phyloP scores from a whole-genome alignment of 2,329 filamentous ascomycete species.

The Beauveria bassiana region DNA sequence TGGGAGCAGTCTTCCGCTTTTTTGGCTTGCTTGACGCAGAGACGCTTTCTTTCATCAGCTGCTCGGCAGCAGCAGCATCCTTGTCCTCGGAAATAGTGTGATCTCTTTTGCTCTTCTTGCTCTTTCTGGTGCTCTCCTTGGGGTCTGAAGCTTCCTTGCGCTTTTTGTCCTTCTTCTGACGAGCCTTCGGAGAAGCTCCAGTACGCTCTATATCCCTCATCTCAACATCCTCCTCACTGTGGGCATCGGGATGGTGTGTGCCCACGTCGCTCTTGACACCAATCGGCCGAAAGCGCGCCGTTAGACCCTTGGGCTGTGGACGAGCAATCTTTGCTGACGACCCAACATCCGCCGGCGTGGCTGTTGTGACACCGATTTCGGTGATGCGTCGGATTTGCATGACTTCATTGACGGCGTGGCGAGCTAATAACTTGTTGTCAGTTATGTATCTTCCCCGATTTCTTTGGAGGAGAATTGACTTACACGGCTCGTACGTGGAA shows the following conservation, averaged over 20 bases:
- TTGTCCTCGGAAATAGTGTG: conserved; percentile 31
- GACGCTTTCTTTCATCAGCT: conserved; percentile 26
- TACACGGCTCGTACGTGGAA: conserved; percentile 47
- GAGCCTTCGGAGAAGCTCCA: conserved; percentile 14
- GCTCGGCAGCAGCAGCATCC: conserved; percentile 25
- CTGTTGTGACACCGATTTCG: conserved; percentile 34
- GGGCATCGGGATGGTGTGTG: conserved; percentile 30
- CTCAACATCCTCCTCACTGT: conserved; percentile 36
- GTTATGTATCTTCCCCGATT: background rate
- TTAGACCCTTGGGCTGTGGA: conserved; percentile 59
- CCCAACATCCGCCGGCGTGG: conserved; percentile 30
- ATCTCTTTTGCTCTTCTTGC: conserved; percentile 26
- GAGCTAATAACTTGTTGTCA: conserved; percentile 16
- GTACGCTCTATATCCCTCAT: conserved; percentile 34
- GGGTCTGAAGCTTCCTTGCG: conserved; percentile 16
- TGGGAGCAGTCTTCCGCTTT: conserved; percentile 29
- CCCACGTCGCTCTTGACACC: conserved; percentile 38
- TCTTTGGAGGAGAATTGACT: background rate
- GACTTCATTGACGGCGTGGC: conserved; percentile 45
- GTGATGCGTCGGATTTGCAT: conserved; percentile 60
- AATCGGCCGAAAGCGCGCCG: conserved; percentile 59
- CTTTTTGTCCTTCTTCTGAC: conserved; percentile 28
- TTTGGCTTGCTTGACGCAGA: conserved; percentile 34
- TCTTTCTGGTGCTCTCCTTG: conserved; percentile 15
- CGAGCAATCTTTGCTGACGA: conserved; percentile 46